A percentile compares a stretch with the other conserved stretches of the same genome.
These are phyloP conservation scores for Hypsizygus marmoreus DNA, from an alignment of 768 basidiomycete genomes.

Conservation along the genomic window DNA sequence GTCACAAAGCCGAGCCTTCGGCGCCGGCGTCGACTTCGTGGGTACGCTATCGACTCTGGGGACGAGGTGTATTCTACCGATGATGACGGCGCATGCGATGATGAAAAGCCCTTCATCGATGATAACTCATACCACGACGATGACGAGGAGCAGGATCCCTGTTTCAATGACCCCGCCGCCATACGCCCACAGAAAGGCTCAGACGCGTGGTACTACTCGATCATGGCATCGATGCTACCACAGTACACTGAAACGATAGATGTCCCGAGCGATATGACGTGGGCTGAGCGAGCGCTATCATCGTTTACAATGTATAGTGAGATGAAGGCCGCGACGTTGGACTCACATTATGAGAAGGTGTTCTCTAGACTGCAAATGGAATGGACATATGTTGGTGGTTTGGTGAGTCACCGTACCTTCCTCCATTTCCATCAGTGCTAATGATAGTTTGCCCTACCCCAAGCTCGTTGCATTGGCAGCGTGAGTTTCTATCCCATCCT, in stretches of 20 bases:
- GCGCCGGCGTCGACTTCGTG: conserved; percentile 34
- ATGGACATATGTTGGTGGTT: conserved; percentile 67
- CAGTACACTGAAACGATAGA: conserved; percentile 44
- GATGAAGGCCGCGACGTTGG: conserved; percentile 44
- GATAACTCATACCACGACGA: conserved; percentile 24
- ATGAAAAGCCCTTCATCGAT: conserved; percentile 23
- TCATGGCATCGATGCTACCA: conserved; percentile 29
- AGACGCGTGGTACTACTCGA: conserved; percentile 1
- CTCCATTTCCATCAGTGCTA: background rate
- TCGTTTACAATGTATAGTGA: conserved; percentile 60
- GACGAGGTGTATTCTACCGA: conserved; percentile 32
- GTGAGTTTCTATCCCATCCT: no score
- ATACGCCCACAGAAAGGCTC: background rate
- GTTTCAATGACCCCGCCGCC: background rate
- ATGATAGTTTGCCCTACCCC: no score
- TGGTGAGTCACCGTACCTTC: conserved; percentile 40
- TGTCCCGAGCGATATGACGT: conserved; percentile 26
- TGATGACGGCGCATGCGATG: conserved; percentile 21
- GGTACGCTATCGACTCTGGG: conserved; percentile 46
- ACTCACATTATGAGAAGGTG: conserved; percentile 54
- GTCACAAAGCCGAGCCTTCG: conserved; percentile 19
- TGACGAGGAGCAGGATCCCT: conserved; percentile 18
- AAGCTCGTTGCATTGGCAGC: no score
- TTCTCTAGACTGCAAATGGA: conserved; percentile 53
- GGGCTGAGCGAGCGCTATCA: conserved; percentile 43